phyloP scores from a whole-genome alignment of 139 green algal species.

The Pseudopediastrum boryanum region DNA sequence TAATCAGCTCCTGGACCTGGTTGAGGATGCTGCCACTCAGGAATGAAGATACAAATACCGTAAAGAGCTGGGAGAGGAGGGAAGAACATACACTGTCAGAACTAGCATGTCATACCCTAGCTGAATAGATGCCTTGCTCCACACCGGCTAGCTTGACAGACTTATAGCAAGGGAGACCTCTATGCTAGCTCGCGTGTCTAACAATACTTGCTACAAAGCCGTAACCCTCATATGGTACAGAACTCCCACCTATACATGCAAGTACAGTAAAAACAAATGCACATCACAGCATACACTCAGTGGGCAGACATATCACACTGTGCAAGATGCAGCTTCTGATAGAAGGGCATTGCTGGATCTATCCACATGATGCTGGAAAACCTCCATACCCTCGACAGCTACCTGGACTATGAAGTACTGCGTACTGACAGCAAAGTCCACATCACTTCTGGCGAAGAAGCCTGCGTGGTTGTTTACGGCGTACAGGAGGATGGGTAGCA shows the following conservation, averaged over 20 bases:
- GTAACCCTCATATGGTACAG: neutral
- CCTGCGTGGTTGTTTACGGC: constrained; percentile 15
- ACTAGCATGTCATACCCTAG: no score
- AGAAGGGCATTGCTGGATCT: neutral
- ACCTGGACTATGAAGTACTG: constrained; percentile 36
- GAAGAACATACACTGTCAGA: no score
- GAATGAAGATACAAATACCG: no score
- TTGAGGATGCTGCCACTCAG: no score
- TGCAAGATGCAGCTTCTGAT: neutral
- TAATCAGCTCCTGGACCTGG: no score
- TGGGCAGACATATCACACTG: neutral
- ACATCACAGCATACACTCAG: neutral
- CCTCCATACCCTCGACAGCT: neutral
- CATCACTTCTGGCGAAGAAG: neutral
- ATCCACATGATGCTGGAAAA: neutral
- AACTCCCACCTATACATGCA: neutral
- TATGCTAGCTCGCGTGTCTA: no score
- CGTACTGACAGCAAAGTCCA: constrained; percentile 26
- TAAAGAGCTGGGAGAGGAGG: no score
- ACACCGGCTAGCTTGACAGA: no score
- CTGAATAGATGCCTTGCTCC: no score
- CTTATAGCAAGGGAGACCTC: no score
- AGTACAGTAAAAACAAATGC: neutral
- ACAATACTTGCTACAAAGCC: neutral
- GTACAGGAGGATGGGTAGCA: constrained; percentile 29